These are phyloP conservation scores for Penicillium longicatenatum DNA, from an alignment of 495 filamentous ascomycete genomes.

Conservation along the genomic window DNA sequence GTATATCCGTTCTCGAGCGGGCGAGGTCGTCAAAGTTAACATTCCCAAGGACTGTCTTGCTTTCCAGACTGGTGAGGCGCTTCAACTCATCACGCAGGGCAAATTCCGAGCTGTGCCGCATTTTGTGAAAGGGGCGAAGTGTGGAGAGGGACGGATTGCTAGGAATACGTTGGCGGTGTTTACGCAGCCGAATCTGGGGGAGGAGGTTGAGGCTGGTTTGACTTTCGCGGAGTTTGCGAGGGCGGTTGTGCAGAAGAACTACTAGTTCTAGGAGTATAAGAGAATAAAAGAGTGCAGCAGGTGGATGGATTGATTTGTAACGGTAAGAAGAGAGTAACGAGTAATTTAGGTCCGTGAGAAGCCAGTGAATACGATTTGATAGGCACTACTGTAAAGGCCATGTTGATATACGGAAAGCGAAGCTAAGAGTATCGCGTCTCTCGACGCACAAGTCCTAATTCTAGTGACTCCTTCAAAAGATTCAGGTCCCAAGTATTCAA, in stretches of 20 bases:
- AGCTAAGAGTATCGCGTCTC: too few species aligned
- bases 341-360: too few species aligned
- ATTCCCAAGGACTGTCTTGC: slow-evolving; percentile 90
- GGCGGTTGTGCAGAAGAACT: slow-evolving; percentile 80
- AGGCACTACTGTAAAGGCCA: too few species aligned
- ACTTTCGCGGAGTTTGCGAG: slow-evolving; percentile 88
- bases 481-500: slow-evolving; percentile 19
- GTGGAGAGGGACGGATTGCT: slow-evolving; percentile 58
- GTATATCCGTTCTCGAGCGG: slow-evolving; percentile 86
- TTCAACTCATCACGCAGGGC: slow-evolving; percentile 85
- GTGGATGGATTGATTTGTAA: too few species aligned
- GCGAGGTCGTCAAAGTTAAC: slow-evolving; percentile 76
- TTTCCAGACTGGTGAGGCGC: slow-evolving; percentile 92
- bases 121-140: slow-evolving; percentile 76
- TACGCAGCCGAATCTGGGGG: slow-evolving; percentile 91
- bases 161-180: slow-evolving; percentile 96
- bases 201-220: slow-evolving; percentile 73
- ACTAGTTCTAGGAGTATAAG: slow-evolving; percentile 26
- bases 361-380: too few species aligned
- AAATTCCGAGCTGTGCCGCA: slow-evolving; percentile 94
- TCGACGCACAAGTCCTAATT: slow-evolving; percentile 11
- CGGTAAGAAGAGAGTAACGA: too few species aligned
- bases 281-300: too few species aligned
- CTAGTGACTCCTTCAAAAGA: slow-evolving; percentile 8
- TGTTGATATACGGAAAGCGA: too few species aligned